Conservation (phyloP, 345 rosid genomes). For the Luvunga scandens region DNA sequence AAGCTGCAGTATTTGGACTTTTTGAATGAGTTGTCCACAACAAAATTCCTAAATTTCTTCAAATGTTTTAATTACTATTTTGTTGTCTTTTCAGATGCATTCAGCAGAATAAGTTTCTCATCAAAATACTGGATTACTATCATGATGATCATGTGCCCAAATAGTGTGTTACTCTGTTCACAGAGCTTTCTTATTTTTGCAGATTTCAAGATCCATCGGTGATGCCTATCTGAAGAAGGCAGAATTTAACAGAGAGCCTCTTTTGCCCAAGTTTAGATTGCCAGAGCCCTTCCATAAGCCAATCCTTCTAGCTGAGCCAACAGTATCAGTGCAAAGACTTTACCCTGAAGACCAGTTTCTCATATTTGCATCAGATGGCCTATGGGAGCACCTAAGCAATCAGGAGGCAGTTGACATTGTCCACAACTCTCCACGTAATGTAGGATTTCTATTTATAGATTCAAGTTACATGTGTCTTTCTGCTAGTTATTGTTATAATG, state of each 20-base stretch:
- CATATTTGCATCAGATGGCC: conserved; percentile 95
- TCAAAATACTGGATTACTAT: background rate
- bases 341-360: conserved; percentile 83
- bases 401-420: conserved; percentile 97
- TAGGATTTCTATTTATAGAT: conserved; percentile 33
- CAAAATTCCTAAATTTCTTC: background rate
- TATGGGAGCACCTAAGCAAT: conserved; percentile 95
- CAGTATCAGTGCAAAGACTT: conserved; percentile 66
- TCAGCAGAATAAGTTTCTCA: background rate
- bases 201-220: conserved; percentile 93
- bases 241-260: conserved; percentile 84
- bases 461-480: conserved; percentile 1
- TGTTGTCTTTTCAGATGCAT: background rate
- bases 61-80: background rate
- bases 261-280: conserved; percentile 77
- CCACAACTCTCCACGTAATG: conserved; percentile 67
- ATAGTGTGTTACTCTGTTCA: conserved; percentile 3
- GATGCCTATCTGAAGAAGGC: conserved; percentile 90
- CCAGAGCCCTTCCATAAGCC: conserved; percentile 70
- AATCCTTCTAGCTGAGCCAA: conserved; percentile 86
- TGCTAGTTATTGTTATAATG: background rate
- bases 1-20: background rate
- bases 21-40: background rate
- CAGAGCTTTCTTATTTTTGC: conserved; percentile 17
- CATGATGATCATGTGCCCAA: background rate